Base-by-base conservation (phyloP, 1,284 basidiomycete species). In the Naganishia sp. region DNA sequence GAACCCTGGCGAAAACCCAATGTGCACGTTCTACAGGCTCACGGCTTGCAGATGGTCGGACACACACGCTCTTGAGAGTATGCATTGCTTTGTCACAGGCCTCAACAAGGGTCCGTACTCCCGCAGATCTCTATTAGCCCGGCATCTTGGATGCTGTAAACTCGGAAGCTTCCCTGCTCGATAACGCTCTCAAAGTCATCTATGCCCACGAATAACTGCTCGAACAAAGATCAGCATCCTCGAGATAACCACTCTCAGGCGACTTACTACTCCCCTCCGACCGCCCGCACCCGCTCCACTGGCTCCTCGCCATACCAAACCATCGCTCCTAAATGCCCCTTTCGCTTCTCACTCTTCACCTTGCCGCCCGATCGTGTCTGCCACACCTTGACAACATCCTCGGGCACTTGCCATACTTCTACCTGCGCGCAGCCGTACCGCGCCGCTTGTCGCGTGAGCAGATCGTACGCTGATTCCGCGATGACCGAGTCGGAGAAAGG, bases 311-410 rank as follows among this genome's bases (percentile, higher is more conserved):
- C 64, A 39, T 66, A 66, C 64, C 64, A 66, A 36, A 48, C 64
- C 11, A 66, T 44, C 55, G 64, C 64, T 31, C 64, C 55, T 15
- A 66, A 39, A 60, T 66, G 64, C 16, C 60, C 64, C 16, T 53
- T 21, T 13, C 64, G 55, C 43, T 52, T 59, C 15, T 23, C 48
- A 13, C 36, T 3, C 11, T 16, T 21, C 36, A 46, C 43, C 6
- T n/a, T 15, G 2, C 49, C 28, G 13, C 23, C 50, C 36, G 36
- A 39, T 7, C 6, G n/a, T 16, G 25, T 42, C 23, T 43, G n/a
- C 64, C 64, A 65, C 36, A 11, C 21, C 18, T 60, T n/a, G 10
- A n/a, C 18, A 21, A 66, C n/a, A 21, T 36, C 25, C 10, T 21
- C 28, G 16, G 55, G 46, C 6, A 66, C 48, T 15, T 52, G 42